A percentile compares a stretch with the other conserved stretches of the same genome.
These are phyloP conservation scores for Amanita rubescens DNA, from an alignment of 768 basidiomycete species.

Conservation along the genomic window DNA sequence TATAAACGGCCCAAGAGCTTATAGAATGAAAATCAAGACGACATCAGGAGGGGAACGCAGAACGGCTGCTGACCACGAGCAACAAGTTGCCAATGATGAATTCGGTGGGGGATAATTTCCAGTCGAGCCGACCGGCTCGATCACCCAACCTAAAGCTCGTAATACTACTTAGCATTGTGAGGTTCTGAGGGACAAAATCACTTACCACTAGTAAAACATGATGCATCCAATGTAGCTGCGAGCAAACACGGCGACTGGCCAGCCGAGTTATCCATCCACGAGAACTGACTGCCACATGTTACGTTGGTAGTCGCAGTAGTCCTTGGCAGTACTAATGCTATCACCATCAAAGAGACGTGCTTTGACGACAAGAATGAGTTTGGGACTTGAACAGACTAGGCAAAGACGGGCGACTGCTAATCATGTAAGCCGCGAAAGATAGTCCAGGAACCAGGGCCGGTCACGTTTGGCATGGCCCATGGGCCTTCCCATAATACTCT, in stretches of 20 bases:
- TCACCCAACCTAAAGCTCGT: neutral
- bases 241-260: neutral
- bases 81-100: neutral
- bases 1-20: conserved; percentile 8
- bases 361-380: neutral
- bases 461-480: no score
- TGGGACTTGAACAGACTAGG: neutral
- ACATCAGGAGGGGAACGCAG: neutral
- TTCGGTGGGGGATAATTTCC: neutral
- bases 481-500: no score
- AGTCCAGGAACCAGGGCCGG: no score
- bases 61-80: neutral
- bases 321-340: neutral
- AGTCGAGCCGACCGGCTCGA: neutral
- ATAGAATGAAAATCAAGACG: neutral
- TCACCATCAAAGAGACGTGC: neutral
- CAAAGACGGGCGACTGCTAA: no score
- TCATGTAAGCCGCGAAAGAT: no score
- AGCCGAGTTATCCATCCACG: conserved; percentile 2
- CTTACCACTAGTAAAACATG: neutral
- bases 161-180: no score
- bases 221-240: neutral
- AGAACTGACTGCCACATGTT: neutral
- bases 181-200: neutral
- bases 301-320: neutral